Conservation (phyloP, 371 early-diverging fungal species). For the Circinella umbellata region DNA sequence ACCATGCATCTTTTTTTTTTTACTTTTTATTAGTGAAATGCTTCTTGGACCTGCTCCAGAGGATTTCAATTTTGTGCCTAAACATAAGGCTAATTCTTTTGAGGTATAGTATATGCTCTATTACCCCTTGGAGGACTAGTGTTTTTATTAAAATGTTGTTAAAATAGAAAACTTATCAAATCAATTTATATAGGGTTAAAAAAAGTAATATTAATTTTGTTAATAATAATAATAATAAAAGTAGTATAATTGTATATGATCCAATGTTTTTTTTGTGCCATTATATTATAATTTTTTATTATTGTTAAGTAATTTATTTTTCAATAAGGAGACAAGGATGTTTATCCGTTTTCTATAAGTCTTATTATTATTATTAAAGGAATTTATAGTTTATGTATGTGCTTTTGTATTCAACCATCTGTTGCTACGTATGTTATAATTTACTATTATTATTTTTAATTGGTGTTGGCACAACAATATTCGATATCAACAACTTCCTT, state of each 20-base stretch:
- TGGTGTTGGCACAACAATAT: slow-evolving; percentile 52
- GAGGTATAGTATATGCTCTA: slow-evolving; percentile 36
- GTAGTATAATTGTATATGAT: too few species aligned
- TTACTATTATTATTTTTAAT: not conserved
- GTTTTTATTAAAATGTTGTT: too few species aligned
- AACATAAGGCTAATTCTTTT: slow-evolving; percentile 92
- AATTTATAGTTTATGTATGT: too few species aligned
- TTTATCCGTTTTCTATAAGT: too few species aligned
- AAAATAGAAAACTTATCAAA: too few species aligned
- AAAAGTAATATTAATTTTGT: not conserved
- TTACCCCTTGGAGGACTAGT: too few species aligned
- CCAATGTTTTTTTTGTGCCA: not conserved
- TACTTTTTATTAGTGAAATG: slow-evolving; percentile 60
- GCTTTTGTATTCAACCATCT: too few species aligned
- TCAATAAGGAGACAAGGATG: too few species aligned
- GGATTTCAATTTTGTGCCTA: slow-evolving; percentile 88
- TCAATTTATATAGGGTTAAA: not conserved
- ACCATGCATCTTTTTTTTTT: not conserved
- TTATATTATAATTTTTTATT: not conserved
- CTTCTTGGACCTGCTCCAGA: slow-evolving; percentile 86
- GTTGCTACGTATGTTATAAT: too few species aligned
- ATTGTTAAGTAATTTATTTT: too few species aligned
- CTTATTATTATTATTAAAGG: too few species aligned
- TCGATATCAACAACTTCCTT: slow-evolving; percentile 93
- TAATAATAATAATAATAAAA: too few species aligned